Evolutionary conservation across 2,329 filamentous ascomycete species (phyloP), one percentile per base, ranked within the genome.

Genomic region (Aspergillus ochraceoroseus): DNA sequence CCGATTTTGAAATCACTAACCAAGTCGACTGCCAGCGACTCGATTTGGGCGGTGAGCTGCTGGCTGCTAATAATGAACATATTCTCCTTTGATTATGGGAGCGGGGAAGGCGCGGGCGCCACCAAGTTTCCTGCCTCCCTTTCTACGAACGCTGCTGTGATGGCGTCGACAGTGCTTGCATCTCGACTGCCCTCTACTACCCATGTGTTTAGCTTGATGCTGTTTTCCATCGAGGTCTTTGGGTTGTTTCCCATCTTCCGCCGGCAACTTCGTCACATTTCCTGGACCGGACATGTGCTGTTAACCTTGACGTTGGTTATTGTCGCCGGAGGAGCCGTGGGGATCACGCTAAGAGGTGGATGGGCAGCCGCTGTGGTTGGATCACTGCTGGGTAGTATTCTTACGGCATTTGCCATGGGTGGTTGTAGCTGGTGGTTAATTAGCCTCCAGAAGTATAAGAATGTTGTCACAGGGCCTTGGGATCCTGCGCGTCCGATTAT

Each of bases 401-500:
- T 87, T 14, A 83, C 85, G 0, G 79, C 82, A 3, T 63, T 95
- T 38, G 82, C 81, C 2, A 94, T 95, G 80, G 92, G 90, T 1
- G 83, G 88, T 8, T 95, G 89, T 63, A 94, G 87, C 61, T 96
- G 89, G 90, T 96, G 92, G 89, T 69, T 98, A 48, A 96, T 98
- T 58, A 86, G 88, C 6, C 66, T 98, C 64, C 92, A 98, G 67
- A 90, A 94, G 69, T 98, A 96, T 68, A 98, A 98, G 73, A 96
- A 96, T 63, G 92, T 96, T 67, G 95, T 98, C 52, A 87, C 89
- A 58, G 92, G 92, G 29, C 92, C 92, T 1, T 98, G 92, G 92
- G 92, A 98, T 68, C 89, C 90, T 13, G 92, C 92, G 5, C 76
- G 89, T 59, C 92, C 92, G 7, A 63, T 71, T 32, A 63, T 71